Evolutionary conservation across 805 yeast genomes (phyloP).

Genomic region (Candida corydali): DNA sequence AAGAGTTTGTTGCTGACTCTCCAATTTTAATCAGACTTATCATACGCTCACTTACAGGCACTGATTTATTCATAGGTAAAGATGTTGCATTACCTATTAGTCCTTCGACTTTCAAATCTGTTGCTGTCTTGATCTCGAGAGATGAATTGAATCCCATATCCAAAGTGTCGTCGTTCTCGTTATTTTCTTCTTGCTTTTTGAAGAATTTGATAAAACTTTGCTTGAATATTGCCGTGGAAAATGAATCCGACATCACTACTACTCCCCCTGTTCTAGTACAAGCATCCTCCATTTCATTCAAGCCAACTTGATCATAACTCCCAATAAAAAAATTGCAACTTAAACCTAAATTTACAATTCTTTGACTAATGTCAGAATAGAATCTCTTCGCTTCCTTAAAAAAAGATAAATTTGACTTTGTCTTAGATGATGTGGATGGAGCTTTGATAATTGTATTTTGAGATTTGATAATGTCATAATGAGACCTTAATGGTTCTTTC

Average conservation of each 20-base stretch:
- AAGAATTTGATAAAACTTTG: slow-evolving; percentile 58
- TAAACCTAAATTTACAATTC: slow-evolving; percentile 47
- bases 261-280: slow-evolving; percentile 59
- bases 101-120: slow-evolving; percentile 52
- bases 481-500: slow-evolving; percentile 64
- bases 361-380: slow-evolving; percentile 47
- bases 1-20: slow-evolving; percentile 49
- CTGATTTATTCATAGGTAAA: slow-evolving; percentile 25
- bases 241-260: slow-evolving; percentile 60
- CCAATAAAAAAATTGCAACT: slow-evolving; percentile 59
- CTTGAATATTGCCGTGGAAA: slow-evolving; percentile 62
- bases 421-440: slow-evolving; percentile 32
- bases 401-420: slow-evolving; percentile 26
- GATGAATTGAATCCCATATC: slow-evolving; percentile 58
- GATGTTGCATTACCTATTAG: slow-evolving; percentile 61
- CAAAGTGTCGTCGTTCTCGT: slow-evolving; percentile 26
- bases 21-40: slow-evolving; percentile 39
- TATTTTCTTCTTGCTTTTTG: slow-evolving; percentile 20
- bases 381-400: slow-evolving; percentile 39
- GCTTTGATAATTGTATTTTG: slow-evolving; percentile 17
- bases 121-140: slow-evolving; percentile 50
- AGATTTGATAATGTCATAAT: slow-evolving; percentile 51
- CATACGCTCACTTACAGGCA: slow-evolving; percentile 10
- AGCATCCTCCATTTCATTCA: slow-evolving; percentile 60
- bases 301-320: slow-evolving; percentile 65